Conservation (phyloP, 768 basidiomycete species). For the Cubamyces lactineus region DNA sequence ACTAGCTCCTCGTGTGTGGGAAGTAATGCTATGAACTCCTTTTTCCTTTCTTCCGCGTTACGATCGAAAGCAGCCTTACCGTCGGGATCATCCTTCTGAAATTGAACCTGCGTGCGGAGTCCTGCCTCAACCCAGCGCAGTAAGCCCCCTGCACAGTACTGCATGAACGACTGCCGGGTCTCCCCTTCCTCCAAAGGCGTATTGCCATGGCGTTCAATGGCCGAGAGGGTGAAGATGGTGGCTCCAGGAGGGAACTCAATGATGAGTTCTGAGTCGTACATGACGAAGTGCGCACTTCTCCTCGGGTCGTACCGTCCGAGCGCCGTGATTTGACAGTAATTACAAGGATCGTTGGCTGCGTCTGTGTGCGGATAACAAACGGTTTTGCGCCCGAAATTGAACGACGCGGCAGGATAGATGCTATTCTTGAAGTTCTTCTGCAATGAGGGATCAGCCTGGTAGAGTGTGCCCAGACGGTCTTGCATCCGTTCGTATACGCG, state of each 20-base stretch:
- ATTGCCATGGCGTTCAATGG: conserved; percentile 10
- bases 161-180: conserved; percentile 31
- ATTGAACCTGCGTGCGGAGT: too few species aligned
- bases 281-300: conserved; percentile 38
- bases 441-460: neutral
- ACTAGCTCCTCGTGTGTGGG: too few species aligned
- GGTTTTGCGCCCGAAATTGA: conserved; percentile 36
- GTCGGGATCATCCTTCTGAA: too few species aligned
- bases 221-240: conserved; percentile 33
- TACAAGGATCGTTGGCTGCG: conserved; percentile 36
- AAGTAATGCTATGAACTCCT: too few species aligned
- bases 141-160: conserved; percentile 34
- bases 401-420: conserved; percentile 32
- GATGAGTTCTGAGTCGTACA: conserved; percentile 34
- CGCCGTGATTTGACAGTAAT: conserved; percentile 38
- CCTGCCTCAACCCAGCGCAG: conserved; percentile 30
- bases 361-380: conserved; percentile 33
- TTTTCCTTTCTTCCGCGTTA: too few species aligned
- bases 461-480: too few species aligned
- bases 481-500: neutral
- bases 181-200: conserved; percentile 25
- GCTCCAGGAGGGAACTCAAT: conserved; percentile 33
- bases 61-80: too few species aligned
- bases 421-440: conserved; percentile 31
- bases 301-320: conserved; percentile 34